These are phyloP conservation scores for Pyrenochaeta sp. DNA, from an alignment of 2,329 filamentous ascomycete genomes.

Conservation along the genomic window DNA sequence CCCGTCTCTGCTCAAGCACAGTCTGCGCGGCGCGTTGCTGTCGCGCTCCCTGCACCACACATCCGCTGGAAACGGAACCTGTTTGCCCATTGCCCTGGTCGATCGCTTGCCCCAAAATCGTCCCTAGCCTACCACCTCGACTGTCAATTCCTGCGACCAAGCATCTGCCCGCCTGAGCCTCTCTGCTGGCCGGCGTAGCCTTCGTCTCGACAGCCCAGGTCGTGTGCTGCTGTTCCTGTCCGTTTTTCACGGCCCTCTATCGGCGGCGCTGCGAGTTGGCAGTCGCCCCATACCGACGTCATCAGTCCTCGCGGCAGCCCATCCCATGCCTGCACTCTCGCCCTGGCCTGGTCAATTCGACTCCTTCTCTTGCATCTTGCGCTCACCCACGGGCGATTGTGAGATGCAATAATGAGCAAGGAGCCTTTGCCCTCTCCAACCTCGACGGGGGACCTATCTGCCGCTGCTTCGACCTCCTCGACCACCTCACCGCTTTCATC, in stretches of 20 bases:
- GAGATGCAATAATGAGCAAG: constrained; percentile 41
- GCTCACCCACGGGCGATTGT: constrained; percentile 27
- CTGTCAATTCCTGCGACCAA: not conserved
- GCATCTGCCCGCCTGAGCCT: not conserved
- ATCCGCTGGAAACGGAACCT: not conserved
- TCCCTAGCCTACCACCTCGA: constrained; percentile 1
- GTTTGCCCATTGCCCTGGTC: not conserved
- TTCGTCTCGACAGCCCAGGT: constrained; percentile 2
- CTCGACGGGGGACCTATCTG: constrained; percentile 18
- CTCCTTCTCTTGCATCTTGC: constrained; percentile 23
- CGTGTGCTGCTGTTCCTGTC: constrained; percentile 3
- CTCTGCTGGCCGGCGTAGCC: not conserved
- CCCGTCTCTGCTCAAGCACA: too few relatives aligned
- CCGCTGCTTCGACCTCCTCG: constrained; percentile 12
- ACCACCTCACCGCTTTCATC: constrained; percentile 15
- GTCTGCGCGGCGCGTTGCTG: not conserved
- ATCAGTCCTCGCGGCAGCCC: not conserved
- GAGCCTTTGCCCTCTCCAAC: constrained; percentile 32
- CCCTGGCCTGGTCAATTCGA: constrained; percentile 15
- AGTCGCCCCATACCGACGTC: constrained; percentile 3
- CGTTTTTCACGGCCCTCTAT: constrained; percentile 1
- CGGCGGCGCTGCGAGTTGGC: not conserved
- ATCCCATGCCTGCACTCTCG: constrained; percentile 6
- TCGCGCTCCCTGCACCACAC: not conserved
- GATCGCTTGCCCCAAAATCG: not conserved